Percentiles rank a stretch among this genome's conserved stretches.
Conservation (phyloP, 176 grass and related monocot genomes). For the Oryza australiensis region DNA sequence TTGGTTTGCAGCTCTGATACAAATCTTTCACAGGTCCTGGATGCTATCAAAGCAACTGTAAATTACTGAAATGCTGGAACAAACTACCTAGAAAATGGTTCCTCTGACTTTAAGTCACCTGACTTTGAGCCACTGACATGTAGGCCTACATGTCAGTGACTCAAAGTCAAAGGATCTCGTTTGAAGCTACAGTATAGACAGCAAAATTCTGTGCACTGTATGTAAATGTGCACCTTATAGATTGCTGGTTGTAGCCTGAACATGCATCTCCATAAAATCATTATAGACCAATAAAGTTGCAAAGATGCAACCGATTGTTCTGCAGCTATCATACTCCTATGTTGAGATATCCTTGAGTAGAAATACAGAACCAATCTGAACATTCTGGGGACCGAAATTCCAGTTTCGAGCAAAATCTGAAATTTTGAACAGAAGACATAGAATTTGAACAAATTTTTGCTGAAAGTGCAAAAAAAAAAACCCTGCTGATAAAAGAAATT, state of each 20-base stretch:
- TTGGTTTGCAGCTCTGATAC: not conserved
- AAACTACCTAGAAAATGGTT: too few relatives aligned
- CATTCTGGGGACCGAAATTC: not conserved
- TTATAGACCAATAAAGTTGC: slow-evolving; percentile 11
- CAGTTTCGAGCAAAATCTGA: too few relatives aligned
- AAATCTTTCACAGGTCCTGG: slow-evolving; percentile 51
- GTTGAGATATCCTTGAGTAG: not conserved
- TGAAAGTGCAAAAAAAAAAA: too few relatives aligned
- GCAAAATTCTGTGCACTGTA: not conserved
- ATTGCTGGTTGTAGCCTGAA: not conserved
- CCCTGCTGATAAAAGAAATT: too few relatives aligned
- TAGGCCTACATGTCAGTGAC: too few relatives aligned
- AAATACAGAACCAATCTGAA: not conserved
- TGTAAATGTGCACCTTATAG: not conserved
- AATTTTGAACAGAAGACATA: too few relatives aligned
- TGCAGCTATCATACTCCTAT: not conserved
- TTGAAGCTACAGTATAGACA: not conserved
- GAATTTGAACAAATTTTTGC: too few relatives aligned
- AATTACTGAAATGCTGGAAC: slow-evolving; percentile 50
- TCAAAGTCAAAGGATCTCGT: too few relatives aligned
- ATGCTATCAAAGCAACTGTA: slow-evolving; percentile 78
- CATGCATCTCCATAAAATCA: not conserved
- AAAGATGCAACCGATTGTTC: not conserved
- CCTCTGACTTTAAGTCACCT: too few relatives aligned
- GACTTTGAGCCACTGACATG: too few relatives aligned